These are phyloP conservation scores for Backusella parvicylindrica DNA, from an alignment of 192 early-diverging fungal species.

Conservation along the genomic window DNA sequence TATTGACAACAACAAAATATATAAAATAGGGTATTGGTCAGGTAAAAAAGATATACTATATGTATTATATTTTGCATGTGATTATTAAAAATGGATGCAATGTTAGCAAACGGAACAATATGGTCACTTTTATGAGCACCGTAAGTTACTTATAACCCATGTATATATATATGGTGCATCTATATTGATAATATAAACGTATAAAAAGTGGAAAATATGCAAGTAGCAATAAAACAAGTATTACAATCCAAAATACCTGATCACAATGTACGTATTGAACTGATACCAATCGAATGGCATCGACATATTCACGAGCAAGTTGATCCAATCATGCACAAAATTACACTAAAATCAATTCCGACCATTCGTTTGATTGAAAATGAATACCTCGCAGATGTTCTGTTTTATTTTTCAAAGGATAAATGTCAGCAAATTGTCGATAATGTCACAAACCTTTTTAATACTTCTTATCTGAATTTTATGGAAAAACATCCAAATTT, in stretches of 20 bases:
- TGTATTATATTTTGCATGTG: neutral
- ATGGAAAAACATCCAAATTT: slow-evolving; percentile 55
- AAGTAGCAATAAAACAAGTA: slow-evolving; percentile 32
- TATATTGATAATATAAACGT: neutral
- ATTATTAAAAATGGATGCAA: neutral
- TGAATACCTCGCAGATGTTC: slow-evolving; percentile 37
- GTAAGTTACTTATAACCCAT: slow-evolving; percentile 7
- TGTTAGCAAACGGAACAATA: slow-evolving; percentile 41
- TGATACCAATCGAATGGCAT: slow-evolving; percentile 41
- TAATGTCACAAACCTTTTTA: slow-evolving; percentile 29
- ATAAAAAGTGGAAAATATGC: slow-evolving; percentile 31
- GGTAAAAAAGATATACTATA: slow-evolving; percentile 3
- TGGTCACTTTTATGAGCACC: slow-evolving; percentile 38
- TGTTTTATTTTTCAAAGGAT: slow-evolving; percentile 37
- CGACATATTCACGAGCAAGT: slow-evolving; percentile 33
- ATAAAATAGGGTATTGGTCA: slow-evolving; percentile 32
- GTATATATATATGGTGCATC: neutral
- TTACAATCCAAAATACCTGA: slow-evolving; percentile 37
- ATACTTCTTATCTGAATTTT: slow-evolving; percentile 49
- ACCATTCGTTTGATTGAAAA: slow-evolving; percentile 40
- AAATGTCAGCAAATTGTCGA: slow-evolving; percentile 32
- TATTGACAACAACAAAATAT: neutral
- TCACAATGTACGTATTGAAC: slow-evolving; percentile 34
- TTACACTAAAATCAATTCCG: slow-evolving; percentile 40
- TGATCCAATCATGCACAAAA: slow-evolving; percentile 28